Evolutionary conservation across 768 basidiomycete genomes (phyloP).

Genomic region (Pleurotus eryngii): DNA sequence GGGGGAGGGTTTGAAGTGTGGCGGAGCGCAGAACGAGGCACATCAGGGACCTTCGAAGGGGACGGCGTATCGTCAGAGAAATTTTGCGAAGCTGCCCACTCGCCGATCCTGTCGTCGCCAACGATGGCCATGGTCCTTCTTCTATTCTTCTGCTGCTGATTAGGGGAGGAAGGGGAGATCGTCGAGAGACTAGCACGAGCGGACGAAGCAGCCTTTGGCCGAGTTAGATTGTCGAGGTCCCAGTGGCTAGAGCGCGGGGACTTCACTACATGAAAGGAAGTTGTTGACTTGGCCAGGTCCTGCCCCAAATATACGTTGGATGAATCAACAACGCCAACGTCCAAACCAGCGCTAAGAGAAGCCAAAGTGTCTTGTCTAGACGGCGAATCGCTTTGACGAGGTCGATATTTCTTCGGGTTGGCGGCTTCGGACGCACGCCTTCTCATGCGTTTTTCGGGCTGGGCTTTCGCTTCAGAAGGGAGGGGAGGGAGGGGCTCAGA

Average conservation of each 20-base stretch:
- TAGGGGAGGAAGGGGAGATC: background rate
- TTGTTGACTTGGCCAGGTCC: background rate
- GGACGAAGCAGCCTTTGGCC: background rate
- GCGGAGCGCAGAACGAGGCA: slow-evolving; percentile 15
- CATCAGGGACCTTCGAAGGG: slow-evolving; percentile 11
- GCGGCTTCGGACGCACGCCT: no score
- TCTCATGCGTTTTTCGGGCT: slow-evolving; percentile 5
- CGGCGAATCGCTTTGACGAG: no score
- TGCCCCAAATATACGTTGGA: background rate
- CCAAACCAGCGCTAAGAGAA: no score
- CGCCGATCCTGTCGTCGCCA: background rate
- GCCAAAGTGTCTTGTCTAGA: no score
- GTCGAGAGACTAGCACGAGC: background rate
- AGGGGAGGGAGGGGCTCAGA: slow-evolving; percentile 1
- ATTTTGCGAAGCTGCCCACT: background rate
- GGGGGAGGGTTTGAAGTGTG: slow-evolving; percentile 17
- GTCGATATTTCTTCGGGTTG: no score
- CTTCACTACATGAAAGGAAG: slow-evolving; percentile 1
- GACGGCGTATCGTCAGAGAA: background rate
- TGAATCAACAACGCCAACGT: background rate
- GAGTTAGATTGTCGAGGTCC: background rate
- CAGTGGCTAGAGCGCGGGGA: background rate
- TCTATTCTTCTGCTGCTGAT: background rate
- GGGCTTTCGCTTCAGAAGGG: slow-evolving; percentile 3
- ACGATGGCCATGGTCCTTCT: slow-evolving; percentile 2